phyloP scores from a whole-genome alignment of 2,329 filamentous ascomycete genomes.

The Shiraia sp. region DNA sequence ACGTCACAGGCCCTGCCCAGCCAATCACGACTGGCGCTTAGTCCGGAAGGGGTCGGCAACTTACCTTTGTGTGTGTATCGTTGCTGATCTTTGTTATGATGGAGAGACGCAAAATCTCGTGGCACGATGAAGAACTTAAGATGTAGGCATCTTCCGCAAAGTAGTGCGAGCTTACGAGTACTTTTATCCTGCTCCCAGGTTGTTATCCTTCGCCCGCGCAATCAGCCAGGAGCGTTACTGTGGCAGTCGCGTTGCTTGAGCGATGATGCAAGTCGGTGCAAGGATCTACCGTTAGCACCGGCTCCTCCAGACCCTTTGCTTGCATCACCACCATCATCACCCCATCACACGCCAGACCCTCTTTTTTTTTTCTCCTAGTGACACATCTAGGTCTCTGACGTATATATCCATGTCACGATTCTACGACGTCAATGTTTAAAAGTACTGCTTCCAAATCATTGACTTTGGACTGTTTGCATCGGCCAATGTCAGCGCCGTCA shows the following conservation, averaged over 20 bases:
- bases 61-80: conserved; percentile 8
- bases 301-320: conserved; percentile 4
- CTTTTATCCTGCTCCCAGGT: too few relatives aligned
- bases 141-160: background rate
- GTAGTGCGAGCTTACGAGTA: too few relatives aligned
- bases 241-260: conserved; percentile 19
- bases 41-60: conserved; percentile 13
- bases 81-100: conserved; percentile 11
- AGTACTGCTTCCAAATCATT: too few relatives aligned
- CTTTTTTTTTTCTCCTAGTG: conserved; percentile 4
- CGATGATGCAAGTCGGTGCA: conserved; percentile 14
- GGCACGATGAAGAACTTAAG: too few relatives aligned
- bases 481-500: too few relatives aligned
- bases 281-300: conserved; percentile 9
- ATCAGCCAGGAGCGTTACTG: conserved; percentile 13
- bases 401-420: conserved; percentile 13
- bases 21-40: conserved; percentile 5
- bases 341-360: conserved; percentile 4
- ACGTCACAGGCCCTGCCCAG: conserved; percentile 19
- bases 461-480: too few relatives aligned
- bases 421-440: conserved; percentile 3
- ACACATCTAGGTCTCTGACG: conserved; percentile 9
- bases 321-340: conserved; percentile 9
- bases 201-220: conserved; percentile 1
- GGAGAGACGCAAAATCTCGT: background rate